Base-by-base conservation (phyloP, 331 rosid genomes). In the Arachis monticola region DNA sequence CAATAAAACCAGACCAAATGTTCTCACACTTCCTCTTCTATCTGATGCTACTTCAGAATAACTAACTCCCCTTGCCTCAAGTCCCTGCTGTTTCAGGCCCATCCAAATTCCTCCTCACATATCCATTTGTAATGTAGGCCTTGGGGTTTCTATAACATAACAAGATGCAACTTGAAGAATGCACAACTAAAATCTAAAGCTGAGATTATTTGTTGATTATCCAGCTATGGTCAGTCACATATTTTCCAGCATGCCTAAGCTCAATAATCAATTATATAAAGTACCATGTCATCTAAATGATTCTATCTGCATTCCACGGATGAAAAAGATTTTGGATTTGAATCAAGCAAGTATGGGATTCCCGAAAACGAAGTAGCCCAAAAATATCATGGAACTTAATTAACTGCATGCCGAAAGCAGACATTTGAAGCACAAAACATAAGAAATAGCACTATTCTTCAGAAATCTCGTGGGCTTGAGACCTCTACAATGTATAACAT, bases 131-230 rank as follows among this genome's bases (percentile, higher is more conserved):
- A 32, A 32, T 32, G 38, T 32, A 32, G 38, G 38, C 2, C 38
- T 32, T 32, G 38, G 38, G 38, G 38, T 32, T 32, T 32, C 38
- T 32, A 32, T 32, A 32, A 32, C 38, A 65, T 66, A 65, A 70
- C 14, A 52, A 5, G 71, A 55, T 79, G 68, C 64, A 69, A 70
- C 53, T 52, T 74, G 75, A 79, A 79, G 42, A 52, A 74, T 56
- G 78, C 41, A 57, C 32, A 62, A 32, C 40, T 48, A 73, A 75
- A 66, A 80, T 44, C 17, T 52, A 76, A 71, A 61, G 46, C 75
- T 41, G 58, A 65, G 32, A 45, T 32, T 75, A 74, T 60, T 63
- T 46, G 46, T 32, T 47, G 59, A 78, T 32, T 72, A 68, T 42
- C 67, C 59, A 64, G 74, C 14, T 31, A 60, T 30, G 50, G 69